A percentile compares a stretch with the other conserved stretches of the same genome.
Evolutionary conservation across 2,329 filamentous ascomycete species (phyloP).

Genomic region (Fusarium transvaalense): DNA sequence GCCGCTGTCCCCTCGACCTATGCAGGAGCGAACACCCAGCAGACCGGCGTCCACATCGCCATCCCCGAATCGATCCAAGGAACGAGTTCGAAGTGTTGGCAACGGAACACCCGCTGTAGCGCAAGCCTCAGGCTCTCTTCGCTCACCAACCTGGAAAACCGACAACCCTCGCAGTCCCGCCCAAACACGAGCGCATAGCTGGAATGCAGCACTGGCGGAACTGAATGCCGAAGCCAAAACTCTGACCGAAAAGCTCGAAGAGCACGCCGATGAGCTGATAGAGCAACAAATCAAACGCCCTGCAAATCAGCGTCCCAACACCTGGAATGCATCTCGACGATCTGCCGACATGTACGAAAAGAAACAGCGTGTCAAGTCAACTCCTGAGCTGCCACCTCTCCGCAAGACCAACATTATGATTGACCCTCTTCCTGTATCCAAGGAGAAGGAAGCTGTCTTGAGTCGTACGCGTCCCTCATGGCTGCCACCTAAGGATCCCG

Average conservation of each 20-base stretch:
- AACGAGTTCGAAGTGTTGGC: constrained; percentile 68
- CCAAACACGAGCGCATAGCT: constrained; percentile 75
- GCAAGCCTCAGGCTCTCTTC: constrained; percentile 69
- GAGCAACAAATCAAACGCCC: constrained; percentile 53
- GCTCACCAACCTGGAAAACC: constrained; percentile 67
- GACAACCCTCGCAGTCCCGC: constrained; percentile 59
- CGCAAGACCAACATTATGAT: constrained; percentile 84
- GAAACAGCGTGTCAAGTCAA: constrained; percentile 70
- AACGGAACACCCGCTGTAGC: constrained; percentile 73
- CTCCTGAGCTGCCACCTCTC: constrained; percentile 76
- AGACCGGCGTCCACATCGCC: constrained; percentile 65
- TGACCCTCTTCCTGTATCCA: constrained; percentile 84
- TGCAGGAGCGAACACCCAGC: constrained; percentile 67
- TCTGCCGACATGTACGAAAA: constrained; percentile 55
- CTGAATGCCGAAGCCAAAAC: constrained; percentile 79
- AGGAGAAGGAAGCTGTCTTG: constrained; percentile 86
- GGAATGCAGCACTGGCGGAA: constrained; percentile 77
- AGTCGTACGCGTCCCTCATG: constrained; percentile 85
- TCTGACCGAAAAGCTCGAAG: constrained; percentile 83
- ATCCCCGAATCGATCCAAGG: constrained; percentile 67
- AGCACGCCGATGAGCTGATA: constrained; percentile 75
- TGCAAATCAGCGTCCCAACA: constrained; percentile 54
- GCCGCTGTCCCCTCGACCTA: constrained; percentile 80
- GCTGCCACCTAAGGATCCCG: constrained; percentile 88
- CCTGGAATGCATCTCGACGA: constrained; percentile 55